phyloP scores from a whole-genome alignment of 345 rosid species.

The Carallia brachiata region DNA sequence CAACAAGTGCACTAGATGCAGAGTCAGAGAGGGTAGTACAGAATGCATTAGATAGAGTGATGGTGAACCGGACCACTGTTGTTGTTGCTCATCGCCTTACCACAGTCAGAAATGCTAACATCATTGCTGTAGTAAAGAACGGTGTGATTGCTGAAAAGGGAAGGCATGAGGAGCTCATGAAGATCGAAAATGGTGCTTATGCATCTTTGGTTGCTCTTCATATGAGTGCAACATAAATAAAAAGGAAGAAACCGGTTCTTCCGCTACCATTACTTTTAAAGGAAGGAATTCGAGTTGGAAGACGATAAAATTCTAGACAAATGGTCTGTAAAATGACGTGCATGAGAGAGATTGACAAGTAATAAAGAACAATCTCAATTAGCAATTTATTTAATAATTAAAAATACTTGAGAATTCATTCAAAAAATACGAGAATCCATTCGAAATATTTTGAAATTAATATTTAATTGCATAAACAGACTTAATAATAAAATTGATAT shows the following conservation, averaged over 20 bases:
- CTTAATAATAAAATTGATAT: no score
- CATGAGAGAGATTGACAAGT: no score
- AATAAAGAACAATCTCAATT: no score
- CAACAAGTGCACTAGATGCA: constrained; percentile 72
- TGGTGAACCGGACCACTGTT: constrained; percentile 56
- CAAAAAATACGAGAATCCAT: no score
- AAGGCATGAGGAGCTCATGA: constrained; percentile 49
- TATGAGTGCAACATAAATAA: constrained; percentile 15
- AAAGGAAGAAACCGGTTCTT: no score
- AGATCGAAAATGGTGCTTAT: constrained; percentile 49
- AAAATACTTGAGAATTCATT: no score
- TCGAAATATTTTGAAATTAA: no score
- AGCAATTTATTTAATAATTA: no score
- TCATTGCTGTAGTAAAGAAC: constrained; percentile 65
- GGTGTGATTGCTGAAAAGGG: constrained; percentile 68
- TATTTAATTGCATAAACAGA: no score
- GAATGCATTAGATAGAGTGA: constrained; percentile 65
- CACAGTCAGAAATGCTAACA: constrained; percentile 56
- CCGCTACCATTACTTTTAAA: background rate
- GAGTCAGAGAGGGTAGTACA: constrained; percentile 68
- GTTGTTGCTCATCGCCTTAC: constrained; percentile 66
- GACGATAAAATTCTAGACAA: no score
- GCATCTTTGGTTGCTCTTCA: constrained; percentile 65
- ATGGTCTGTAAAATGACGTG: no score
- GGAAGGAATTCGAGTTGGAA: no score